Evolutionary conservation across 768 basidiomycete genomes (phyloP).

Genomic region (Trametes coccinea): DNA sequence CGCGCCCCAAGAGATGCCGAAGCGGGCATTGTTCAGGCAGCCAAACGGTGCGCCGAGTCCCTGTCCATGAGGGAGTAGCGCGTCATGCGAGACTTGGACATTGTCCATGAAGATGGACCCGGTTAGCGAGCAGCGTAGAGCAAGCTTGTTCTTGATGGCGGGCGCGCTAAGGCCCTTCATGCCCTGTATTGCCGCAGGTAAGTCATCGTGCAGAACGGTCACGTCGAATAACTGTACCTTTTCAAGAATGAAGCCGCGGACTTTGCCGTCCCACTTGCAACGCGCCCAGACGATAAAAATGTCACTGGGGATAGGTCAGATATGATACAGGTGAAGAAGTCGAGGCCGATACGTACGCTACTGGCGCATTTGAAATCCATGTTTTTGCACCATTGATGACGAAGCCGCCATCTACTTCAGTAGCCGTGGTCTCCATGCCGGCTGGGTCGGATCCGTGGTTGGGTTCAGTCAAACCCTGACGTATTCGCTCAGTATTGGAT

Average conservation of each 20-base stretch:
- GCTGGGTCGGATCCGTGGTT: constrained; percentile 96
- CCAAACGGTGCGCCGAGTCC: constrained; percentile 88
- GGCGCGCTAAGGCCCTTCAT: constrained; percentile 81
- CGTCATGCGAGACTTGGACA: constrained; percentile 71
- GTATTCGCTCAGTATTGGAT: not conserved
- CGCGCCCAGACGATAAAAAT: constrained; percentile 93
- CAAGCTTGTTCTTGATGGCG: constrained; percentile 90
- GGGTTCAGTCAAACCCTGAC: constrained; percentile 90
- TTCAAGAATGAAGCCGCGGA: constrained; percentile 89
- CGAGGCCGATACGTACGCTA: constrained; percentile 56
- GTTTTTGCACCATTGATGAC: constrained; percentile 91
- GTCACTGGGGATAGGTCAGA: constrained; percentile 51
- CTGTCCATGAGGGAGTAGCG: constrained; percentile 73
- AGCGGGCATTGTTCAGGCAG: constrained; percentile 90
- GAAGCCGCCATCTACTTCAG: constrained; percentile 83
- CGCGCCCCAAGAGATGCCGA: constrained; percentile 91
- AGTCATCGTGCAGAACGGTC: not conserved
- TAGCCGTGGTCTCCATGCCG: constrained; percentile 95
- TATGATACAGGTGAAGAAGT: constrained; percentile 17
- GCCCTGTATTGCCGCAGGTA: constrained; percentile 48
- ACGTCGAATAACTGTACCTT: constrained; percentile 52
- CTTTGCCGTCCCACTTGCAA: constrained; percentile 90
- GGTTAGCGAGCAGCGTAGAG: constrained; percentile 80
- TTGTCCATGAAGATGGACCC: constrained; percentile 93
- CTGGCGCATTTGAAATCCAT: constrained; percentile 94